A percentile compares a stretch with the other conserved stretches of the same genome.
Evolutionary conservation across 2,329 filamentous ascomycete species (phyloP).

Genomic region (Xylariales sp.): DNA sequence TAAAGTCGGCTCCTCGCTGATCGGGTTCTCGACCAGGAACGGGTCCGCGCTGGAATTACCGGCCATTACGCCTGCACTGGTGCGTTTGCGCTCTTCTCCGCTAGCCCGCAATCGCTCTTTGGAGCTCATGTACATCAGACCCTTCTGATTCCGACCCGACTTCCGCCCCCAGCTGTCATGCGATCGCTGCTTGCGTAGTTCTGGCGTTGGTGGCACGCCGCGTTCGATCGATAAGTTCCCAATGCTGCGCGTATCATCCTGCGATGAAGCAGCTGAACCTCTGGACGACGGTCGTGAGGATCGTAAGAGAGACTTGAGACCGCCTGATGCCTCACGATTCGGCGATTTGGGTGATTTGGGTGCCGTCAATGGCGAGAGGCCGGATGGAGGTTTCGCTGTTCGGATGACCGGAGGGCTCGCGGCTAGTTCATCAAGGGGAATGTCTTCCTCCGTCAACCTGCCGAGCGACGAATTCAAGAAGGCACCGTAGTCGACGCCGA

Average conservation of each 20-base stretch:
- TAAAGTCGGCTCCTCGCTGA: conserved; percentile 57
- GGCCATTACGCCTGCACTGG: conserved; percentile 36
- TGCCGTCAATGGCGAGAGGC: conserved; percentile 66
- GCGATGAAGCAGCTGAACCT: conserved; percentile 48
- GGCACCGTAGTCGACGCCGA: conserved; percentile 70
- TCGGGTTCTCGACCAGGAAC: conserved; percentile 48
- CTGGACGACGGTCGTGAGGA: conserved; percentile 57
- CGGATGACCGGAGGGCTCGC: conserved; percentile 68
- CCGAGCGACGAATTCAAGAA: conserved; percentile 50
- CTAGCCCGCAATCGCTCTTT: conserved; percentile 61
- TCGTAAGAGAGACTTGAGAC: conserved; percentile 57
- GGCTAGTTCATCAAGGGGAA: conserved; percentile 54
- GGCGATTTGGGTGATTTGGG: conserved; percentile 48
- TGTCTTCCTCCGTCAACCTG: conserved; percentile 41
- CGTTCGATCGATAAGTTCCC: conserved; percentile 62
- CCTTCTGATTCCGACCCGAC: conserved; percentile 46
- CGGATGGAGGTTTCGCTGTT: conserved; percentile 76
- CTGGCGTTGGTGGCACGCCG: conserved; percentile 39
- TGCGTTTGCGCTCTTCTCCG: conserved; percentile 56
- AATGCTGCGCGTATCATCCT: conserved; percentile 58
- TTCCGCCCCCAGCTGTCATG: conserved; percentile 61
- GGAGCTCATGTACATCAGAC: conserved; percentile 70
- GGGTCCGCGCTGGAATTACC: conserved; percentile 41
- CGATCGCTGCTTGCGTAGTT: conserved; percentile 49
- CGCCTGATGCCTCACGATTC: conserved; percentile 41